Conservation (phyloP, 768 basidiomycete species). For the Macrocybe gigantea region DNA sequence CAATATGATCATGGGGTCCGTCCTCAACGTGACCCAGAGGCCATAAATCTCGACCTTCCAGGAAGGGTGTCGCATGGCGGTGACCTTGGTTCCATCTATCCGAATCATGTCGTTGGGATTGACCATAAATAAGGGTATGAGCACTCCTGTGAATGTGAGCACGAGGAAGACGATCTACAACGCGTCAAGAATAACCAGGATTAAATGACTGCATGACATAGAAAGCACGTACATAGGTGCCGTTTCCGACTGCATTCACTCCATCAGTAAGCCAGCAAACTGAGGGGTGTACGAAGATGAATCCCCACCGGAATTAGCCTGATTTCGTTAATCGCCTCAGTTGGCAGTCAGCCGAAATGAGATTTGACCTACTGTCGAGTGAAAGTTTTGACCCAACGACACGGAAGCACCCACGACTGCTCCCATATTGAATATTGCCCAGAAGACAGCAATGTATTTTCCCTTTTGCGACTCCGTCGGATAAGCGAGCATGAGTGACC, state of each 20-base stretch:
- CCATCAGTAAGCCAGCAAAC: background rate
- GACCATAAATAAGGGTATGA: conserved; percentile 65
- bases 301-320: conserved; percentile 36
- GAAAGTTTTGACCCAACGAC: conserved; percentile 64
- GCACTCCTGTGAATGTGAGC: conserved; percentile 63
- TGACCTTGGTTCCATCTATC: conserved; percentile 67
- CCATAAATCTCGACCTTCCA: conserved; percentile 74
- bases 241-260: conserved; percentile 47
- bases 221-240: conserved; percentile 57
- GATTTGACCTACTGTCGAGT: conserved; percentile 43
- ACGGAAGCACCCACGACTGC: conserved; percentile 76
- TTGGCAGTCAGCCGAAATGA: conserved; percentile 12
- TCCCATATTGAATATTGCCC: conserved; percentile 80
- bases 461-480: conserved; percentile 79
- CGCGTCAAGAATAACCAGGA: conserved; percentile 2
- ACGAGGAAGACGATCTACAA: conserved; percentile 68
- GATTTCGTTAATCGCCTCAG: conserved; percentile 6
- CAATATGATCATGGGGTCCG: conserved; percentile 66
- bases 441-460: conserved; percentile 72
- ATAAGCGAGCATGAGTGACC: conserved; percentile 80
- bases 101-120: conserved; percentile 69
- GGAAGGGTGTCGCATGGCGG: conserved; percentile 57
- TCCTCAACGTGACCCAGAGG: conserved; percentile 60
- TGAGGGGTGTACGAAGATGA: background rate
- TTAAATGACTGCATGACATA: background rate